Conservation (phyloP, 352 stramenopile species). For the Phytophthora constricta region DNA sequence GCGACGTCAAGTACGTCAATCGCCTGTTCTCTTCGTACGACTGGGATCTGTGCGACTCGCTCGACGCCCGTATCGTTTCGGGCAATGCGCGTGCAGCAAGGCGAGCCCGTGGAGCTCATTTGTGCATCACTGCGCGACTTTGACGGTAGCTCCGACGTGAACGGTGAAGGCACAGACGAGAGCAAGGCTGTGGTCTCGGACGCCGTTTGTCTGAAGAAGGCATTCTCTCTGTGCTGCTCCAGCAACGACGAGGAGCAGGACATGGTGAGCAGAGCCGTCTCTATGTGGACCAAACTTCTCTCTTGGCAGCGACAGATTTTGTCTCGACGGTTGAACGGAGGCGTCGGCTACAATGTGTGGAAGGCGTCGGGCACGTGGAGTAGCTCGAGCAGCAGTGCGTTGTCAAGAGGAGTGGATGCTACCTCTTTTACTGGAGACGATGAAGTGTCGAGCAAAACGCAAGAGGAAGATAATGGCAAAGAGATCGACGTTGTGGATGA, state of each 20-base stretch:
- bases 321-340: conserved; percentile 22
- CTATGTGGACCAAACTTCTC: conserved; percentile 24
- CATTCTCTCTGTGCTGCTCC: conserved; percentile 49
- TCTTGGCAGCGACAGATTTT: conserved; percentile 34
- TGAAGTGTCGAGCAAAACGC: not conserved
- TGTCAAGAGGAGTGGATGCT: not conserved
- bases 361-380: conserved; percentile 6
- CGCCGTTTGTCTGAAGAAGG: conserved; percentile 6
- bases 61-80: conserved; percentile 69
- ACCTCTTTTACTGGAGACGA: not conserved
- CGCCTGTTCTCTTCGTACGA: conserved; percentile 74
- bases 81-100: conserved; percentile 66
- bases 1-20: conserved; percentile 54
- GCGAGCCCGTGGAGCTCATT: conserved; percentile 55
- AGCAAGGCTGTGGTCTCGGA: conserved; percentile 19
- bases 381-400: conserved; percentile 1
- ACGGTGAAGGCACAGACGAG: conserved; percentile 14
- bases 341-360: conserved; percentile 22
- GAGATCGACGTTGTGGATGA: conserved; percentile 30
- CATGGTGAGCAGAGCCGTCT: conserved; percentile 27
- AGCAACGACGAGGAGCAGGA: conserved; percentile 51
- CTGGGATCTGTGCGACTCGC: conserved; percentile 45
- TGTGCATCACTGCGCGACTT: conserved; percentile 53
- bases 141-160: conserved; percentile 32
- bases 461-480: too few relatives aligned